Evolutionary conservation across 2,329 filamentous ascomycete genomes (phyloP).

Genomic region (Aureobasidium sp.): DNA sequence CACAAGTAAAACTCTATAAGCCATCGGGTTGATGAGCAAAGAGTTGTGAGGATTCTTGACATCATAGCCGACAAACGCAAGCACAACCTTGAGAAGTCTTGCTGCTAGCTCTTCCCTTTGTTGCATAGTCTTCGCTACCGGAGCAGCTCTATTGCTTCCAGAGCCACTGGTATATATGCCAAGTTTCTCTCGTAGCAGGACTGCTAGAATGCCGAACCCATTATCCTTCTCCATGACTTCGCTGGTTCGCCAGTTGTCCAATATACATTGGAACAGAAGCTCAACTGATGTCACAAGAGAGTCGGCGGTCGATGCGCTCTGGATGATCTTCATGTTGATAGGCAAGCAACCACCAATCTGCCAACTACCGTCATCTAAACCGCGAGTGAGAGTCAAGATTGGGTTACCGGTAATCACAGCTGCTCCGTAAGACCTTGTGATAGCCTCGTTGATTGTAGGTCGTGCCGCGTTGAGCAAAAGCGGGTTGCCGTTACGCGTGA

Average conservation of each 20-base stretch:
- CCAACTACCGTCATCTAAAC: constrained; percentile 89
- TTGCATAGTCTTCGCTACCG: constrained; percentile 24
- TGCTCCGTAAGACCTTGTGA: constrained; percentile 73
- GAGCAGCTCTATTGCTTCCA: constrained; percentile 9
- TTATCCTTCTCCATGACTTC: constrained; percentile 97
- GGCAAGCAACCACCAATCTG: constrained; percentile 81
- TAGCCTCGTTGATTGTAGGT: constrained; percentile 77
- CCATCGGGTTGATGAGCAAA: constrained; percentile 90
- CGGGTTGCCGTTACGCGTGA: constrained; percentile 64
- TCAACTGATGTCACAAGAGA: constrained; percentile 70
- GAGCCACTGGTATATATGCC: constrained; percentile 31
- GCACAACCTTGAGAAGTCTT: constrained; percentile 64
- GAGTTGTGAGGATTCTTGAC: constrained; percentile 72
- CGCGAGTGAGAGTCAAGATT: constrained; percentile 69
- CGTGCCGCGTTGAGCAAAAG: constrained; percentile 84
- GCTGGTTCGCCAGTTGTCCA: constrained; percentile 92
- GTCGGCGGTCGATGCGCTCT: constrained; percentile 62
- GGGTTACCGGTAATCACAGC: constrained; percentile 77
- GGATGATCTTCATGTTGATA: constrained; percentile 74
- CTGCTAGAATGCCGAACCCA: constrained; percentile 80
- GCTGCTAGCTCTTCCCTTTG: constrained; percentile 45
- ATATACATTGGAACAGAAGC: constrained; percentile 76
- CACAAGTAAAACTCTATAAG: constrained; percentile 83
- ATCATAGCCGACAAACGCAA: constrained; percentile 85
- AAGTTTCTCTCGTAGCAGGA: constrained; percentile 76